Conservation (phyloP, 805 yeast species). For the Allodekkera sacchari region DNA sequence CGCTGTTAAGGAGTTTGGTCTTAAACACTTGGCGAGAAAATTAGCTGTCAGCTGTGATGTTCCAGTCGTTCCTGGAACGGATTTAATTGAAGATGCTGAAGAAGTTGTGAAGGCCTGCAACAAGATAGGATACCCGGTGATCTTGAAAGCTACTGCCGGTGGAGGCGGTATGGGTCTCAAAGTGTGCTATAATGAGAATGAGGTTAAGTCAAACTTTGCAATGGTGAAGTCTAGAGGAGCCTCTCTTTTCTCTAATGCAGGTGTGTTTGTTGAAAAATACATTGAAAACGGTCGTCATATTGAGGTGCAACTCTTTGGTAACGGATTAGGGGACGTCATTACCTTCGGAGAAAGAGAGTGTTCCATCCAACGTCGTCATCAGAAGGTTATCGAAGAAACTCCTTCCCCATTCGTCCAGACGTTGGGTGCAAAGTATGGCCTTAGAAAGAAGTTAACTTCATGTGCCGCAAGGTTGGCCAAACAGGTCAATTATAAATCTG, state of each 20-base stretch:
- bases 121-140: conserved; percentile 20
- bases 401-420: conserved; percentile 19
- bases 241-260: conserved; percentile 16
- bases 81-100: conserved; percentile 7
- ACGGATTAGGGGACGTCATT: conserved; percentile 20
- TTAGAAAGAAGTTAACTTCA: conserved; percentile 13
- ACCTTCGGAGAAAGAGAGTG: conserved; percentile 24
- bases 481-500: conserved; percentile 19
- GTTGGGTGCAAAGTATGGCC: conserved; percentile 4
- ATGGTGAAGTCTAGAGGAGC: conserved; percentile 21
- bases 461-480: conserved; percentile 17
- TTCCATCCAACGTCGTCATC: conserved; percentile 25
- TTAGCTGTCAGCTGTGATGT: conserved; percentile 17
- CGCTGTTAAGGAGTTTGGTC: conserved; percentile 20
- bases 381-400: conserved; percentile 23
- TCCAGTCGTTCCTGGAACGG: conserved; percentile 23
- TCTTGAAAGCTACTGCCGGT: conserved; percentile 23
- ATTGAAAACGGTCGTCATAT: conserved; percentile 20
- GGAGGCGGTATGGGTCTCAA: conserved; percentile 26
- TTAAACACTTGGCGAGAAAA: conserved; percentile 20
- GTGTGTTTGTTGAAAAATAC: conserved; percentile 20
- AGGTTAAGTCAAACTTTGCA: conserved; percentile 9
- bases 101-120: conserved; percentile 11
- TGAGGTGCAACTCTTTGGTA: conserved; percentile 23
- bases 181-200: conserved; percentile 11